Base-by-base conservation (phyloP, 768 basidiomycete genomes). In the Lactarius evosmus region DNA sequence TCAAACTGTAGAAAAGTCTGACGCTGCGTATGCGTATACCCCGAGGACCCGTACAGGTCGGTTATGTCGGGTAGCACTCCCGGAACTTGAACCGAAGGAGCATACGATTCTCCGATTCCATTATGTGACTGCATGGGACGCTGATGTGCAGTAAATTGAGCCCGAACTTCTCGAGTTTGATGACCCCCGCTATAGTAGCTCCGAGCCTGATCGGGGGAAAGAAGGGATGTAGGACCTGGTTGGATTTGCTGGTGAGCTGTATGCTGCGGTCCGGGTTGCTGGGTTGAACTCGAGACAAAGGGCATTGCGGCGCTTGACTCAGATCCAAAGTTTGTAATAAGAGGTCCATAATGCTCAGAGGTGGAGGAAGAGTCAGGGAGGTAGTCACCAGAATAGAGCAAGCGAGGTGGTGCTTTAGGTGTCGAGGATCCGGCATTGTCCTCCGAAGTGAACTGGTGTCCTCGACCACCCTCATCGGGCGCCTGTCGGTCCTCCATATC, bases 151-250 rank as follows among this genome's bases (percentile, higher is more conserved):
- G 32, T 34, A 29, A 19, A 41, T 30, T 41, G 22, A 25, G 29
- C 46, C 22, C 41, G 63, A 51, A 34, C 25, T 25, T 51, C 63
- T 41, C 19, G 54, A 65, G 32, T 58, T 34, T 56, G 54, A 11
- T 12, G 53, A 19, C 32, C 59, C 25, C 49, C 22, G 19, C 50
- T 56, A 36, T 51, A 52, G 19, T 65, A 56, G 49, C 55, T 70
- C 67, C 54, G 59, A 56, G 60, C 60, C 14, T 54, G 65, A 53
- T 58, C 65, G 12, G 67, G 62, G 17, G 71, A 67, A 33, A 70
- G 65, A 29, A 68, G 70, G 40, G 73, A 70, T n/a, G 56, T 52
- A 36, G 60, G 65, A 12, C 58, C 61, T n/a, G 54, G 56, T 49
- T 62, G 69, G 3, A 41, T 46, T 38, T 58, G 56, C 59, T 27